Conservation (phyloP, 2,329 filamentous ascomycete species). For the Pestalotiopsis sp. region DNA sequence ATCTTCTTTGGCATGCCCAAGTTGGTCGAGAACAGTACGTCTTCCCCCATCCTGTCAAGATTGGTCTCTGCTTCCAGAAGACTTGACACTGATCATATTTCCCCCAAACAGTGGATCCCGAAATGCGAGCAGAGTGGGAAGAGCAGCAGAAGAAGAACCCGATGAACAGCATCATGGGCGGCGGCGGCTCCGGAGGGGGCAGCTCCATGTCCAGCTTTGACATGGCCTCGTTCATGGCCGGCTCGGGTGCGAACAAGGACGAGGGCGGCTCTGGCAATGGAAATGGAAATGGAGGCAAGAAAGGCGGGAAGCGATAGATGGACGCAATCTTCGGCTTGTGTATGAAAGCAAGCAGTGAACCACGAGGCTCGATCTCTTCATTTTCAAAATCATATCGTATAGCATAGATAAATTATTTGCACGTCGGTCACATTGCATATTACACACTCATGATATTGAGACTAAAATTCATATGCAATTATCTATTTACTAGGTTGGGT, state of each 20-base stretch:
- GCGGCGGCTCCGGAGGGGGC: conserved; percentile 36
- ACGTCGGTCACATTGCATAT: neutral
- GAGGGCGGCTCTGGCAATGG: conserved; percentile 20
- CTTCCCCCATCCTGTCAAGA: neutral
- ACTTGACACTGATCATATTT: conserved; percentile 1
- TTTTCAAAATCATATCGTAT: too few relatives aligned
- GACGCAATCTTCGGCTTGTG: too few relatives aligned
- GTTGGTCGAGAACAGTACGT: conserved; percentile 91
- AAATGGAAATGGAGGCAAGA: conserved; percentile 35
- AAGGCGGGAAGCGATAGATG: conserved; percentile 41
- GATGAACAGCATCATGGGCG: conserved; percentile 59
- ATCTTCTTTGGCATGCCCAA: conserved; percentile 94
- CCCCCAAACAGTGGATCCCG: conserved; percentile 80
- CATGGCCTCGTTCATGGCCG: conserved; percentile 66
- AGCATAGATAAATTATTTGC: neutral
- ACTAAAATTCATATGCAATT: neutral
- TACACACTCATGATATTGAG: neutral
- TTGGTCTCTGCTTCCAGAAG: neutral
- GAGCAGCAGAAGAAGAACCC: conserved; percentile 81
- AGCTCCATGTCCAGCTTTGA: conserved; percentile 61
- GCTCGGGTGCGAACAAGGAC: conserved; percentile 48
- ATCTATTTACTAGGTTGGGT: too few relatives aligned
- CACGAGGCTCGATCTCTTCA: neutral
- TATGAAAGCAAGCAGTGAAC: neutral
- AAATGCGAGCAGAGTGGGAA: conserved; percentile 90